These are phyloP conservation scores for Fusarium cicatricum DNA, from an alignment of 2,329 filamentous ascomycete species.

Conservation along the genomic window DNA sequence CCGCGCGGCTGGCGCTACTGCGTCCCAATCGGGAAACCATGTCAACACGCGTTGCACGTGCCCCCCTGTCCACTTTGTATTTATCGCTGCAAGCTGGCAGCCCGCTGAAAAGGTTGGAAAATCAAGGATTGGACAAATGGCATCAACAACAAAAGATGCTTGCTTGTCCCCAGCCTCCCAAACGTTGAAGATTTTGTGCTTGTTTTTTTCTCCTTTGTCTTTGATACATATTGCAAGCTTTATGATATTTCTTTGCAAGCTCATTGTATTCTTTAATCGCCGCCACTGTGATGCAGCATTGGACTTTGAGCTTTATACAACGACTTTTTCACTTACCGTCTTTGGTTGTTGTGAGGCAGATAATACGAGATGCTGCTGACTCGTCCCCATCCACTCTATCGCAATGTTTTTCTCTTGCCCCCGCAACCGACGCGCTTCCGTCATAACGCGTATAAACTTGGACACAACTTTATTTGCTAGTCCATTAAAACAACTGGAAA, in stretches of 20 bases:
- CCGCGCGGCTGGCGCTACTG: slow-evolving; percentile 41
- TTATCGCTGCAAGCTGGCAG: slow-evolving; percentile 20
- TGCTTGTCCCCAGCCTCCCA: not conserved
- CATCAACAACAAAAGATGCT: slow-evolving; percentile 13
- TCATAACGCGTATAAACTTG: slow-evolving; percentile 26
- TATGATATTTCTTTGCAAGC: too few relatives aligned
- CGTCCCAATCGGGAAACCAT: slow-evolving; percentile 47
- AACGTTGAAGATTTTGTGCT: not conserved
- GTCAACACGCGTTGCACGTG: slow-evolving; percentile 48
- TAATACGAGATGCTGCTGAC: slow-evolving; percentile 20
- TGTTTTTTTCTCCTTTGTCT: not conserved
- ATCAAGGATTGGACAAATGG: not conserved
- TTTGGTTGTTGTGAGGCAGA: slow-evolving; percentile 28
- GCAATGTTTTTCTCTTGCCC: slow-evolving; percentile 29
- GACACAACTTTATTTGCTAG: slow-evolving; percentile 20
- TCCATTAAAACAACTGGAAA: not conserved
- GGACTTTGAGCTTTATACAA: too few relatives aligned
- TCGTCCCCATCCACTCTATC: slow-evolving; percentile 29
- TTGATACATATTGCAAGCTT: not conserved
- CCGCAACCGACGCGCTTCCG: slow-evolving; percentile 38
- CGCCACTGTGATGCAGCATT: too few relatives aligned
- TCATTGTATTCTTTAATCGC: too few relatives aligned
- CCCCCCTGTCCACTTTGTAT: slow-evolving; percentile 33
- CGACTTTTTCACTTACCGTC: not conserved
- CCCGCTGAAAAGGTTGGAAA: too few relatives aligned